Conservation (phyloP, 306 rosid species). For the Ziziphus jujuba region DNA sequence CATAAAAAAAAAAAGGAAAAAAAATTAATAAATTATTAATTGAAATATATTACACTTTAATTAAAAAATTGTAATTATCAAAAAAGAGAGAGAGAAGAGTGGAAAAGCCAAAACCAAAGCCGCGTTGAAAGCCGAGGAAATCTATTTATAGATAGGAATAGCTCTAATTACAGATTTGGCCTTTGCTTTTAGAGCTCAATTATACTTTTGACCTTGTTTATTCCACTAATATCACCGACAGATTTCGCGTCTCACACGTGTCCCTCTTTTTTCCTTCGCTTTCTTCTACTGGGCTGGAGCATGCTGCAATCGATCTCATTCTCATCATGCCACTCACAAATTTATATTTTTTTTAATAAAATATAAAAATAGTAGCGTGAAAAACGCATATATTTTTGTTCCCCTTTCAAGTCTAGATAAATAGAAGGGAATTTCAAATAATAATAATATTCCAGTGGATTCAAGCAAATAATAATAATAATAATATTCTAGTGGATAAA, state of each 20-base stretch:
- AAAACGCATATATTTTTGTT: too few species aligned
- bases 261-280: background rate
- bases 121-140: conserved; percentile 78
- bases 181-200: background rate
- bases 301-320: background rate
- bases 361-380: too few species aligned
- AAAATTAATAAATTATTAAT: background rate
- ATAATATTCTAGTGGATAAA: too few species aligned
- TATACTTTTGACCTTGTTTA: too few species aligned
- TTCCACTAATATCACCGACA: conserved; percentile 40
- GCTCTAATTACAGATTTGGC: conserved; percentile 32
- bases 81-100: background rate
- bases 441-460: too few species aligned
- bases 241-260: background rate
- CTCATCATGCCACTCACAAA: background rate
- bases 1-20: background rate
- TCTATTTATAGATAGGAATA: background rate
- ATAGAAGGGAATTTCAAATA: too few species aligned
- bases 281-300: background rate
- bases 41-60: background rate
- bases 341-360: too few species aligned
- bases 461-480: too few species aligned
- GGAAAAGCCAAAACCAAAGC: conserved; percentile 40
- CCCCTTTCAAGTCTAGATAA: too few species aligned
- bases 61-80: background rate